Base-by-base conservation (phyloP, 129 eudicot genomes). In the Flaveria sonorensis region DNA sequence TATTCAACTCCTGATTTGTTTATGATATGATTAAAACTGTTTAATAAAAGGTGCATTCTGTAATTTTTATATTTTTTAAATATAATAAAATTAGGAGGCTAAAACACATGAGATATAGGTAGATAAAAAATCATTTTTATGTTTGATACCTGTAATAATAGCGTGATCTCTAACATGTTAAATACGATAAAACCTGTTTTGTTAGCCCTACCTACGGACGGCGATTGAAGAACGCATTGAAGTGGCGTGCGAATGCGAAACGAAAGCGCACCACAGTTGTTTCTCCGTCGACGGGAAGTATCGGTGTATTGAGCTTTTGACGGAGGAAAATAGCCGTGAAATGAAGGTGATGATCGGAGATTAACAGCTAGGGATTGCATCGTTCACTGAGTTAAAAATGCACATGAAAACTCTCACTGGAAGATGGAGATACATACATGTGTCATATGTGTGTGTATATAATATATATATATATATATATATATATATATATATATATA, bases 301-400 rank as follows among this genome's bases (percentile, higher is more conserved):
- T 80, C 64, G 46, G 74, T 15, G 81, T 46, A 47, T 68, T 77
- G 56, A 52, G 63, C 23, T 55, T 60, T 18, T 40, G 80, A 26
- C 26, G 76, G 60, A 50, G 77, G 81, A 61, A 78, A 78, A 12
- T 65, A 46, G 36, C 75, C 81, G 74, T 52, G 81, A 68, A 48
- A 32, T 28, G 84, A 42, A 32, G 86, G 83, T 13, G 87, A 21
- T 46, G 81, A 71, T 16, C 83, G 87, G 87, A 73, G 83, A 68
- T 78, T 60, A 51, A 83, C 68, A 9, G 87, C 72, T 24, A 79
- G 82, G 46, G 85, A 73, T 84, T 83, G 88, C 93, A 88, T 88
- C 63, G 40, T 81, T 79, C 45, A 57, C n/a, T 11, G 57, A 64
- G 45, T 79, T 15, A 20, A 15, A n/a, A 71, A 66, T 78, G 76